phyloP scores from a whole-genome alignment of 225 moss, liverwort and hornwort species.

The Neckera pumila region DNA sequence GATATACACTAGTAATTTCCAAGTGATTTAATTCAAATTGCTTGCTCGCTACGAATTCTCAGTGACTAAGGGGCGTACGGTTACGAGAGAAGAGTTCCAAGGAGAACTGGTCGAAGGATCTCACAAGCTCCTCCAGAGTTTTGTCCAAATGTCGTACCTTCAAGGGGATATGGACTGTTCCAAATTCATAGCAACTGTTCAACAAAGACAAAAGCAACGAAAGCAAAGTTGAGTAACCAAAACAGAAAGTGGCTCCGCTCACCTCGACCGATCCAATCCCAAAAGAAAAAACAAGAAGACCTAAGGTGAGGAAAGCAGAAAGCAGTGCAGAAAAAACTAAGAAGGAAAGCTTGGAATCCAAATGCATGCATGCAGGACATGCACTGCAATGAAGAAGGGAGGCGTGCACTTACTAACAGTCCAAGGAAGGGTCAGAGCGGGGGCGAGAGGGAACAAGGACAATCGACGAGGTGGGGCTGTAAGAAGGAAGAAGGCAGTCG shows the following conservation, averaged over 20 bases:
- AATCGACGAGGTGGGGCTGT: conserved; percentile 84
- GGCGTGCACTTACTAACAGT: conserved; percentile 57
- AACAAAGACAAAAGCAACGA: not conserved
- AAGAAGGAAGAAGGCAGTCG: conserved; percentile 68
- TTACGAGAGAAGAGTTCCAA: conserved; percentile 43
- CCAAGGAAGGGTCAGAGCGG: conserved; percentile 80
- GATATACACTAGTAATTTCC: not conserved
- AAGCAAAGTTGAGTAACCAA: not conserved
- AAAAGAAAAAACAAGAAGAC: not conserved
- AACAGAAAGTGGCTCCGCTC: not conserved
- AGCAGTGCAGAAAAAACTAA: not conserved
- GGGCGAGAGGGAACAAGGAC: conserved; percentile 68
- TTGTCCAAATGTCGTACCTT: conserved; percentile 33
- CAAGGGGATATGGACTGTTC: conserved; percentile 44
- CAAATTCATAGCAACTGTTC: conserved; percentile 68
- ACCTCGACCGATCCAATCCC: not conserved
- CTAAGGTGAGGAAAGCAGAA: not conserved
- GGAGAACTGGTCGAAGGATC: conserved; percentile 47
- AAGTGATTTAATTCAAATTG: not conserved
- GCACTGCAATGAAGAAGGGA: not conserved
- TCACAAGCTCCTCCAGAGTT: conserved; percentile 39
- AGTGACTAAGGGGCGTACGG: conserved; percentile 7
- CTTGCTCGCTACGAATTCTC: not conserved
- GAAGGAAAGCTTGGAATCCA: not conserved
- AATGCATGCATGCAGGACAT: not conserved